Base-by-base conservation (phyloP, 2,329 filamentous ascomycete species). In the Aspergillus aculeatus region DNA sequence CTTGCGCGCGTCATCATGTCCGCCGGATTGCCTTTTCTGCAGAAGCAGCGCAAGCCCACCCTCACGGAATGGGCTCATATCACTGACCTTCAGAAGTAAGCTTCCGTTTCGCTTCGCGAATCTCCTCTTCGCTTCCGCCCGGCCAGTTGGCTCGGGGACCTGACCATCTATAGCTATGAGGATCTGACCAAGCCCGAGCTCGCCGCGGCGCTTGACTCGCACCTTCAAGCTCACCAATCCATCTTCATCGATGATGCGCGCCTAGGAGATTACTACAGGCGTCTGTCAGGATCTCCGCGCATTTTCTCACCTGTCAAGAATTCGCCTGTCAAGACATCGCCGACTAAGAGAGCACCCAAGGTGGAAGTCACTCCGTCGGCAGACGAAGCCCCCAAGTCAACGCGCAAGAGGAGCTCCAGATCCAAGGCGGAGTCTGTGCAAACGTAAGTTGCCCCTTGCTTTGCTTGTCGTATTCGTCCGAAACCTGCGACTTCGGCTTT, bases 41-140 rank as follows among this genome's bases (percentile, higher is more conserved):
- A 88, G 76, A 84, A 84, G 75, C 90, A 95, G 83, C 89, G 90
- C 81, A 96, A 96, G 83, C 83, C 82, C 68, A 91, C 94, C 65
- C 84, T 96, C 58, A 76, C 86, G 68, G 88, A 90, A 64, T 82
- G 96, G 63, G 91, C 91, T 61, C 85, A 90, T 66, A 79, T 82
- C 50, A 83, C 90, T 63, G 89, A 89, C 60, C 80, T 94, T 57
- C 83, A 85, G 72, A 84, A 90, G 92, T 96, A 86, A 71, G 87
- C 84, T 62, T 62, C 62, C 2, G 26, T 12, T 35, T 64, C 65
- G 64, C 31, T 49, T 23, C n/a, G 21, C 48, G 21, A 29, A 24
- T 26, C 56, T 12, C 23, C 47, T 47, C 48, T 44, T 21, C 54
- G 38, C 59, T 50, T 47, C 38, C 47, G 49, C 48, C 44, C 35